phyloP scores from a whole-genome alignment of 1,284 basidiomycete genomes.

The Trichosporon asahii region DNA sequence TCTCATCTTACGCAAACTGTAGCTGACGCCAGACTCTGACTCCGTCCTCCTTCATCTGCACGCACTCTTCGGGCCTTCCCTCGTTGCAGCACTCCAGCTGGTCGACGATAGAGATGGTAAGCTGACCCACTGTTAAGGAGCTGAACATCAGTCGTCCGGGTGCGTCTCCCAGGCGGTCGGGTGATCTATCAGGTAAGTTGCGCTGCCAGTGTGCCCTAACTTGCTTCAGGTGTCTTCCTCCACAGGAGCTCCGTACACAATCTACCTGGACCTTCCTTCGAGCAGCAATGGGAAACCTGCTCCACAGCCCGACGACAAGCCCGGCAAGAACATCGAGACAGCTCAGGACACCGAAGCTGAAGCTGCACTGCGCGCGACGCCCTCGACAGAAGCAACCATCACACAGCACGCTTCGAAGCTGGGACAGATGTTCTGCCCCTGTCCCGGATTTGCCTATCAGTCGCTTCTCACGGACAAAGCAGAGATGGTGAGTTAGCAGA shows the following conservation, averaged over 20 bases:
- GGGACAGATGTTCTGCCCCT: slow-evolving; percentile 42
- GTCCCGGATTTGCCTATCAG: slow-evolving; percentile 44
- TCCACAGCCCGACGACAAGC: neutral
- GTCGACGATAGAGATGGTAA: slow-evolving; percentile 44
- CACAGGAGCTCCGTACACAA: slow-evolving; percentile 40
- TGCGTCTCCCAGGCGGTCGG: slow-evolving; percentile 31
- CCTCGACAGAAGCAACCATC: neutral
- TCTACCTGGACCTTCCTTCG: slow-evolving; percentile 31
- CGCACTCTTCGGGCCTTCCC: slow-evolving; percentile 43
- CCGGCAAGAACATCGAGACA: neutral
- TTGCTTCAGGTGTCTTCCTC: slow-evolving; percentile 35
- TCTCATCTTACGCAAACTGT: neutral
- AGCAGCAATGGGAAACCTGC: neutral
- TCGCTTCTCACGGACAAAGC: slow-evolving; percentile 34
- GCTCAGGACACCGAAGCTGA: neutral
- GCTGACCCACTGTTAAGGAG: slow-evolving; percentile 7
- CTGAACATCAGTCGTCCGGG: slow-evolving; percentile 31
- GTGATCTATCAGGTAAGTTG: slow-evolving; percentile 34
- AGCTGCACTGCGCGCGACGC: neutral
- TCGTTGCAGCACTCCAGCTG: slow-evolving; percentile 43
- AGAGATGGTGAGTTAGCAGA: slow-evolving; percentile 31
- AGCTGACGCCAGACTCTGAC: slow-evolving; percentile 28
- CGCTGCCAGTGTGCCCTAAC: neutral
- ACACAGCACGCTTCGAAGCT: slow-evolving; percentile 2
- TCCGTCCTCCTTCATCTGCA: slow-evolving; percentile 37